These are phyloP conservation scores for Ramularia collo-cygni DNA, from an alignment of 2,329 filamentous ascomycete genomes.

Conservation along the genomic window DNA sequence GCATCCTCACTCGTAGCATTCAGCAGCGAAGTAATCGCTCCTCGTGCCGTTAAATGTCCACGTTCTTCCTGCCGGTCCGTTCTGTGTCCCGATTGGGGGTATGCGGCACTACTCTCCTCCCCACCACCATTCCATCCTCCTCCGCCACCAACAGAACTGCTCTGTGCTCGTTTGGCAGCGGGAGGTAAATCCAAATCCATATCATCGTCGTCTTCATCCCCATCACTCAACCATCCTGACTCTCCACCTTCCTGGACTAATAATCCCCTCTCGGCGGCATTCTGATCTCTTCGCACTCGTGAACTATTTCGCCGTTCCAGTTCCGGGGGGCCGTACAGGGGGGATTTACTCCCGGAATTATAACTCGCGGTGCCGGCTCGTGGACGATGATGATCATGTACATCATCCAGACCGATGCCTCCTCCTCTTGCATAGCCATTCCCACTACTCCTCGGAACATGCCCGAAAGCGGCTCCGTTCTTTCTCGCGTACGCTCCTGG, in stretches of 20 bases:
- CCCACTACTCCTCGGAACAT: conserved; percentile 58
- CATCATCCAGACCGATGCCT: conserved; percentile 25
- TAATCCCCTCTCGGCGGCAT: conserved; percentile 47
- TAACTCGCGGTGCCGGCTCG: conserved; percentile 51
- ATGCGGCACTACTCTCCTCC: conserved; percentile 22
- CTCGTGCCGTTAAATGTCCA: conserved; percentile 56
- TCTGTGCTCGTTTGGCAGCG: conserved; percentile 44
- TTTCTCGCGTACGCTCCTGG: conserved; percentile 72
- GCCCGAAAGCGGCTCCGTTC: conserved; percentile 68
- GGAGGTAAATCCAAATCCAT: conserved; percentile 55
- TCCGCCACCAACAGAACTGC: conserved; percentile 21
- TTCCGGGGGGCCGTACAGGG: conserved; percentile 28
- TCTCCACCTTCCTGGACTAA: conserved; percentile 43
- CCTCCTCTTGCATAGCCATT: conserved; percentile 36
- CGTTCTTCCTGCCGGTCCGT: conserved; percentile 7
- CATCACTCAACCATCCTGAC: conserved; percentile 39
- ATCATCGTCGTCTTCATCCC: conserved; percentile 43
- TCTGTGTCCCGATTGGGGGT: conserved; percentile 36
- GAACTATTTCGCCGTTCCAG: conserved; percentile 49
- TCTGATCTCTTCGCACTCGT: conserved; percentile 33
- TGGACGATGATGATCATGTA: conserved; percentile 23
- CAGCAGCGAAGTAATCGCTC: conserved; percentile 73
- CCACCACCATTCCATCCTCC: conserved; percentile 11
- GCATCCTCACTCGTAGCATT: conserved; percentile 76
- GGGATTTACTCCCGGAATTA: conserved; percentile 49